Evolutionary conservation across 228 moss, liverwort and hornwort genomes (phyloP), one percentile per base, ranked within the genome.

Genomic region (Sphagnum magellanicum): DNA sequence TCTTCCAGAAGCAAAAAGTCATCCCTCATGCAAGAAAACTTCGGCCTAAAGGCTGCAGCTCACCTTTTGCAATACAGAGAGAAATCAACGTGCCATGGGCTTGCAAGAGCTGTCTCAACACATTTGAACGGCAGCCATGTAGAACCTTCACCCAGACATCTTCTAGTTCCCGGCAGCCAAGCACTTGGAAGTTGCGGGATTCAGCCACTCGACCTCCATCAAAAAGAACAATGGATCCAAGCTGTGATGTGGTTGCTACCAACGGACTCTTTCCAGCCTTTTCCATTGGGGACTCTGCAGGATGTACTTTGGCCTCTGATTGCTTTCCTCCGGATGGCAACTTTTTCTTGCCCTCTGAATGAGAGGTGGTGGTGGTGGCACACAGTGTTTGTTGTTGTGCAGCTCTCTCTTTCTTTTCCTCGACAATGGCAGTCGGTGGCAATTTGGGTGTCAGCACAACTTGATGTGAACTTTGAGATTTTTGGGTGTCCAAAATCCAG

Each of bases 81-180:
- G 96, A 88, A 70, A 96, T 77, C 32, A 96, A 81, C 71, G 88
- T 96, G 50, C 89, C 92, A 63, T 91, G 93, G 63, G 81, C 81
- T 65, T 89, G 91, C 4, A 96, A 81, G 0, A 96, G 84, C 67
- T 96, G 91, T 68, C 88, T 79, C 69, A 93, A 76, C 53, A 93
- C 96, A 66, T 92, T 92, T 13, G 96, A 96, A n/a, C 93, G 96
- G 61, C 88, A 88, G 5, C 91, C 93, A 10, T 93, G 88, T 0
- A 96, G 72, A 49, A 96, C 96, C 73, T 91, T 89, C 68, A 79
- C 77, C 96, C 96, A 96, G 6, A 96, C 77, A 59, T 93, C 91
- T 75, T 96, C 91, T 64, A 96, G 81, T 70, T 93, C 92, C 48
- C 89, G 82, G 60, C 92, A 89, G 16, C 92, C 88, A 53, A 93